These are phyloP conservation scores for Inga laurina DNA, from an alignment of 306 rosid species.

Conservation along the genomic window DNA sequence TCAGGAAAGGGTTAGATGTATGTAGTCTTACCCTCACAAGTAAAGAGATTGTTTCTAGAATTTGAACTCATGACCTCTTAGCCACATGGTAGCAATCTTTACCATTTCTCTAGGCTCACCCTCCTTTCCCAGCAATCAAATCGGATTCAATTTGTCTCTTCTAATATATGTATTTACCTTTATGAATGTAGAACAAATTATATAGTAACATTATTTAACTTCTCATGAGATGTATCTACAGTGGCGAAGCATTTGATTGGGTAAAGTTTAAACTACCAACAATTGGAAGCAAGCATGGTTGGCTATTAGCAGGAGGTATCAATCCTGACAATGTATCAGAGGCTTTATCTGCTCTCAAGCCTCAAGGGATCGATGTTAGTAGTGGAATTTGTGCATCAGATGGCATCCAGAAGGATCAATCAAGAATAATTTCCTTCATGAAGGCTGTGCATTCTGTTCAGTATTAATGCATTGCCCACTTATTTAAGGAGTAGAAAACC, in stretches of 20 bases:
- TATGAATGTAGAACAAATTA: background rate
- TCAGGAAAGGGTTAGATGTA: too few relatives aligned
- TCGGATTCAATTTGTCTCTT: background rate
- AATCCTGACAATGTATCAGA: constrained; percentile 65
- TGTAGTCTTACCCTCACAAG: too few relatives aligned
- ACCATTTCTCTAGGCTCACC: too few relatives aligned
- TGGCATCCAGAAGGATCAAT: constrained; percentile 75
- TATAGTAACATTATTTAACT: constrained; percentile 10
- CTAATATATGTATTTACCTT: background rate
- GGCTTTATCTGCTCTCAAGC: constrained; percentile 68
- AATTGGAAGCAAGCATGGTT: constrained; percentile 80
- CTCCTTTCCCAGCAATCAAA: constrained; percentile 2
- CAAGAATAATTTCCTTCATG: constrained; percentile 60
- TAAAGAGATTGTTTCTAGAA: too few relatives aligned
- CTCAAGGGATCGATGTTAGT: constrained; percentile 86
- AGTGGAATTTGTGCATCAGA: constrained; percentile 86
- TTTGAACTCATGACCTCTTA: too few relatives aligned
- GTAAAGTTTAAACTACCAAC: constrained; percentile 64
- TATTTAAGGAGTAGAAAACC: background rate
- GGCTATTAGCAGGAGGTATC: constrained; percentile 97
- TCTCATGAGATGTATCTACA: constrained; percentile 38
- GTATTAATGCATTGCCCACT: constrained; percentile 31
- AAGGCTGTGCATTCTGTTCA: constrained; percentile 50
- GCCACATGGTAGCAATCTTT: too few relatives aligned
- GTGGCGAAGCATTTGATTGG: constrained; percentile 86